A percentile compares a stretch with the other conserved stretches of the same genome.
Evolutionary conservation across 768 basidiomycete genomes (phyloP).

Genomic region (Suillus plorans): DNA sequence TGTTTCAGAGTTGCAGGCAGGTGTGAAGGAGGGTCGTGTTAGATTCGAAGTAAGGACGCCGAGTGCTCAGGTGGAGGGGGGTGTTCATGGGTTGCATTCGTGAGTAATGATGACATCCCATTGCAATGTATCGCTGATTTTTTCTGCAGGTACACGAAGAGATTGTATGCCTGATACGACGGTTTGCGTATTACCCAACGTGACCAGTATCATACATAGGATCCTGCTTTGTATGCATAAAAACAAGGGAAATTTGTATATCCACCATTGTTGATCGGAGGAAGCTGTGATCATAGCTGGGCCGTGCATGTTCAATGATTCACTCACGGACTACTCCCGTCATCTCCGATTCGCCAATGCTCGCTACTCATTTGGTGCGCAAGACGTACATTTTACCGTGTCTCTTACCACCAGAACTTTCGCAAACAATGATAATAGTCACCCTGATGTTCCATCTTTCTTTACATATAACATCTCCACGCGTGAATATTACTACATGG

Average conservation of each 20-base stretch:
- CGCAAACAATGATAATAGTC: too few relatives aligned
- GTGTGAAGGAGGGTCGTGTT: conserved; percentile 64
- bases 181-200: neutral
- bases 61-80: conserved; percentile 93
- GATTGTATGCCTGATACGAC: conserved; percentile 43
- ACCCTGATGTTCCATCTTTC: too few relatives aligned
- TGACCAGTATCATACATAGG: neutral
- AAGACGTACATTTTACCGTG: too few relatives aligned
- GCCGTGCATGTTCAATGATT: too few relatives aligned
- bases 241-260: neutral
- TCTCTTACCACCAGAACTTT: too few relatives aligned
- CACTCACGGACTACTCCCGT: too few relatives aligned
- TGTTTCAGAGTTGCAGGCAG: conserved; percentile 63
- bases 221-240: neutral
- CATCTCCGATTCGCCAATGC: too few relatives aligned
- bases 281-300: too few relatives aligned
- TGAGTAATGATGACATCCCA: conserved; percentile 43
- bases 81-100: conserved; percentile 94
- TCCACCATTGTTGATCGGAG: neutral
- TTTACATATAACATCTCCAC: too few relatives aligned
- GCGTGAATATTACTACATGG: too few relatives aligned
- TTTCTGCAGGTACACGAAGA: conserved; percentile 52
- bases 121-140: conserved; percentile 1
- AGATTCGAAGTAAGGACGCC: conserved; percentile 93
- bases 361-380: too few relatives aligned